phyloP scores from a whole-genome alignment of 805 yeast species.

The Ogataea kodamae region DNA sequence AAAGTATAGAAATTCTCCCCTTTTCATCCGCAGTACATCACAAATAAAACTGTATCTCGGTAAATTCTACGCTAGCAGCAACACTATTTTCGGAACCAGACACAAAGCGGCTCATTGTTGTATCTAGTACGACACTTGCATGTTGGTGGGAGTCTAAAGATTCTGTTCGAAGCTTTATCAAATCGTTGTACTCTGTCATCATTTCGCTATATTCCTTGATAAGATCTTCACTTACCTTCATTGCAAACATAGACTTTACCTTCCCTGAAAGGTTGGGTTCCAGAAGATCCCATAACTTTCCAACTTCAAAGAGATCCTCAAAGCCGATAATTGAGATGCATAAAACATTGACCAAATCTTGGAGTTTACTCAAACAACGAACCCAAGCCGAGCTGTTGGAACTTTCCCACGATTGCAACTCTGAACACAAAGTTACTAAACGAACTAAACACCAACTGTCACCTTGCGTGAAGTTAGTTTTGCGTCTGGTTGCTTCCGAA shows the following conservation, averaged over 20 bases:
- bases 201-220: neutral
- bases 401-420: neutral
- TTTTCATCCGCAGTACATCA: no score
- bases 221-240: no score
- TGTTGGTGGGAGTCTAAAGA: no score
- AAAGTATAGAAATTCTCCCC: no score
- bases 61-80: no score
- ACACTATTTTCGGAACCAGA: no score
- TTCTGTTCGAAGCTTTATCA: no score
- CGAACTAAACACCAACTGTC: slow-evolving; percentile 21
- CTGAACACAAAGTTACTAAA: slow-evolving; percentile 5
- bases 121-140: no score
- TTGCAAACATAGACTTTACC: no score
- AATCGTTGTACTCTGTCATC: slow-evolving; percentile 1
- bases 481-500: slow-evolving; percentile 4
- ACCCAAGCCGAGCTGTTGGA: neutral
- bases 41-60: no score
- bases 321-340: slow-evolving; percentile 2
- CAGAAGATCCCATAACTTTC: neutral
- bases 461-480: slow-evolving; percentile 10
- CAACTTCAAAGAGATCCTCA: slow-evolving; percentile 2
- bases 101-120: no score
- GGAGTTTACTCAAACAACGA: neutral
- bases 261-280: no score
- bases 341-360: neutral